phyloP scores from a whole-genome alignment of 495 filamentous ascomycete species.

The Astrothelium subdiscretum region DNA sequence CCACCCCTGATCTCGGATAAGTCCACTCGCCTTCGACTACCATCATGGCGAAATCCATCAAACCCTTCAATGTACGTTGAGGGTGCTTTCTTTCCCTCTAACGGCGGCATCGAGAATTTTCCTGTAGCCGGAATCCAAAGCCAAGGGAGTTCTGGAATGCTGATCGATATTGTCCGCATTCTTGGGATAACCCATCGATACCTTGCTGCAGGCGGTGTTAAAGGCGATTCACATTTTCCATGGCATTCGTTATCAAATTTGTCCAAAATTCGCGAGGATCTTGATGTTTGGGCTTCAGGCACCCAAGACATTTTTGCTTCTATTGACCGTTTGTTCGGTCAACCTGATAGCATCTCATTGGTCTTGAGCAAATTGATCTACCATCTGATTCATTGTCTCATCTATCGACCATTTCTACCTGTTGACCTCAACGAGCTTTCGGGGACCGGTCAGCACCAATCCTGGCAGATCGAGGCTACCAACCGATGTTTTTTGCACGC shows the following conservation, averaged over 20 bases:
- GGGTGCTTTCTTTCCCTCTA: constrained; percentile 65
- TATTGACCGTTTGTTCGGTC: constrained; percentile 60
- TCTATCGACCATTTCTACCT: constrained; percentile 75
- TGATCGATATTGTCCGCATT: constrained; percentile 74
- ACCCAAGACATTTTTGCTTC: constrained; percentile 70
- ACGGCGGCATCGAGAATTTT: constrained; percentile 57
- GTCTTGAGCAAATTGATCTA: constrained; percentile 76
- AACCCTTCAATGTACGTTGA: constrained; percentile 44
- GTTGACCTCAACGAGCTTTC: constrained; percentile 69
- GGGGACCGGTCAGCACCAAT: constrained; percentile 71
- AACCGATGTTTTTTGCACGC: constrained; percentile 79
- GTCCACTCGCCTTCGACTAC: constrained; percentile 58
- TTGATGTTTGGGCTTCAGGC: constrained; percentile 74
- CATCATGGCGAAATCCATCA: constrained; percentile 50
- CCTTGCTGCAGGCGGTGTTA: constrained; percentile 71
- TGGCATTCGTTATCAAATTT: constrained; percentile 78
- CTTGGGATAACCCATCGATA: constrained; percentile 76
- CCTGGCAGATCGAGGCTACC: constrained; percentile 81
- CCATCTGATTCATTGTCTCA: constrained; percentile 71
- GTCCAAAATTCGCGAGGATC: constrained; percentile 72
- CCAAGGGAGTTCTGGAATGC: constrained; percentile 57
- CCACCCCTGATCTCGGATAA: constrained; percentile 66
- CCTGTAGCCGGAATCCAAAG: constrained; percentile 53
- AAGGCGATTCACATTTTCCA: constrained; percentile 78
- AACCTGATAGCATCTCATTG: constrained; percentile 62